Evolutionary conservation across 2,329 filamentous ascomycete species (phyloP).

Genomic region (Cladosporium halotolerans): DNA sequence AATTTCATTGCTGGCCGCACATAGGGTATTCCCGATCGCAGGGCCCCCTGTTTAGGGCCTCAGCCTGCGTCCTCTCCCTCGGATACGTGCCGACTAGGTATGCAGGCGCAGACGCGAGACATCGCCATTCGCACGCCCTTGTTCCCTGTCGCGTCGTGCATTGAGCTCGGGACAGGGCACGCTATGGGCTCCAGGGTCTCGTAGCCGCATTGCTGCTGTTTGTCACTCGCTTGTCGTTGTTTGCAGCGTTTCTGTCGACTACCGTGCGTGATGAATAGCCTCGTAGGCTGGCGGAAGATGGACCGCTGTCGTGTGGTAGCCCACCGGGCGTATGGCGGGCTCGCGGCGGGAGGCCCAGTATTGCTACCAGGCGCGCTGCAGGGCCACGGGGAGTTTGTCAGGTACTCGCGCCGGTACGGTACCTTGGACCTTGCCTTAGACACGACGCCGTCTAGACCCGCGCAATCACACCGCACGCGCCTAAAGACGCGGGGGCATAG

Average conservation of each 20-base stretch:
- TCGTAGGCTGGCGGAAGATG: too few species aligned
- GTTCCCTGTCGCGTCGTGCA: neutral
- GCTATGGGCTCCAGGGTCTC: neutral
- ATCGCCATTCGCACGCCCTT: neutral
- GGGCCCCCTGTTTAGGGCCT: too few species aligned
- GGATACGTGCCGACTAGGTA: neutral
- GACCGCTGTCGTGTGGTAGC: neutral
- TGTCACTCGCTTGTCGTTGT: neutral
- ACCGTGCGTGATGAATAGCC: neutral
- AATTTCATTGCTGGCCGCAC: neutral
- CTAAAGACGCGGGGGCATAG: neutral
- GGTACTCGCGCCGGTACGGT: neutral
- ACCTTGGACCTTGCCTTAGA: too few species aligned
- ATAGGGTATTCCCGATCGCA: neutral
- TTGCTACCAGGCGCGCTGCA: conserved; percentile 1
- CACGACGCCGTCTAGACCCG: neutral
- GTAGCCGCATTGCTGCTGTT: neutral
- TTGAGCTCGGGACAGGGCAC: neutral
- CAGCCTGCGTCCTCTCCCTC: neutral
- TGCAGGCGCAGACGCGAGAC: conserved; percentile 6
- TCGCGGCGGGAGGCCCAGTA: neutral
- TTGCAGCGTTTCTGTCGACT: neutral
- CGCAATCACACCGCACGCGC: neutral
- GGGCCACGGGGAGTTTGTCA: neutral
- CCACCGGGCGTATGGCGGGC: neutral